Conservation (phyloP, 1,284 basidiomycete species). For the Apiotrichum mycotoxinovorans region DNA sequence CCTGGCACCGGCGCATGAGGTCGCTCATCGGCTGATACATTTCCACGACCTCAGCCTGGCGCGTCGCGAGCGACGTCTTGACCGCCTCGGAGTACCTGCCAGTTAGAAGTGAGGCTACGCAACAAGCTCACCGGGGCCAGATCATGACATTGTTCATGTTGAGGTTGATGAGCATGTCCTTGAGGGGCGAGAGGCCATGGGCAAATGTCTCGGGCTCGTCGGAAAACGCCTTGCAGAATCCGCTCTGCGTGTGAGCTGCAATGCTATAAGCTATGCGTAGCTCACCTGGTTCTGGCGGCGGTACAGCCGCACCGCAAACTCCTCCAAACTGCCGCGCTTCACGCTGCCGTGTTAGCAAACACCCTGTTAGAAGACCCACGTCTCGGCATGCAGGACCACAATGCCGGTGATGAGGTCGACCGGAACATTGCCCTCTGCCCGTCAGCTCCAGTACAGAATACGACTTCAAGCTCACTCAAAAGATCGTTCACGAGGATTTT, state of each 20-base stretch:
- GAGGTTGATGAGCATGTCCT: conserved; percentile 88
- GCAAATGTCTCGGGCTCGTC: conserved; percentile 95
- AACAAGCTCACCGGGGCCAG: conserved; percentile 71
- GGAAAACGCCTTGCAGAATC: conserved; percentile 95
- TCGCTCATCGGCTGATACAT: conserved; percentile 82
- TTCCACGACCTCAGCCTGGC: conserved; percentile 88
- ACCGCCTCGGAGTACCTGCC: conserved; percentile 82
- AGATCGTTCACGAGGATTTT: conserved; percentile 94
- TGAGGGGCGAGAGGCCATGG: conserved; percentile 82
- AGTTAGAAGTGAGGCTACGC: neutral
- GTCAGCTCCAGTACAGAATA: neutral
- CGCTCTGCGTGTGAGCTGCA: conserved; percentile 53
- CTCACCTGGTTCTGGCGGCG: conserved; percentile 70
- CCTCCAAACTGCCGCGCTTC: conserved; percentile 75
- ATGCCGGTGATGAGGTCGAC: conserved; percentile 82
- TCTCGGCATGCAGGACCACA: conserved; percentile 90
- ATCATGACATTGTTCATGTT: conserved; percentile 83
- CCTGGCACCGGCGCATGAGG: conserved; percentile 85
- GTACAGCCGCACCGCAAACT: conserved; percentile 85
- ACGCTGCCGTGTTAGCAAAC: conserved; percentile 56
- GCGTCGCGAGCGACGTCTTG: conserved; percentile 71
- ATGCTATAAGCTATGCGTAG: neutral
- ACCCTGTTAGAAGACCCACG: conserved; percentile 52
- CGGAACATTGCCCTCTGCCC: conserved; percentile 65
- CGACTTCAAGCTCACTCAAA: conserved; percentile 56